Evolutionary conservation across 2,329 filamentous ascomycete genomes (phyloP).

Genomic region (Fusarium nurragi): DNA sequence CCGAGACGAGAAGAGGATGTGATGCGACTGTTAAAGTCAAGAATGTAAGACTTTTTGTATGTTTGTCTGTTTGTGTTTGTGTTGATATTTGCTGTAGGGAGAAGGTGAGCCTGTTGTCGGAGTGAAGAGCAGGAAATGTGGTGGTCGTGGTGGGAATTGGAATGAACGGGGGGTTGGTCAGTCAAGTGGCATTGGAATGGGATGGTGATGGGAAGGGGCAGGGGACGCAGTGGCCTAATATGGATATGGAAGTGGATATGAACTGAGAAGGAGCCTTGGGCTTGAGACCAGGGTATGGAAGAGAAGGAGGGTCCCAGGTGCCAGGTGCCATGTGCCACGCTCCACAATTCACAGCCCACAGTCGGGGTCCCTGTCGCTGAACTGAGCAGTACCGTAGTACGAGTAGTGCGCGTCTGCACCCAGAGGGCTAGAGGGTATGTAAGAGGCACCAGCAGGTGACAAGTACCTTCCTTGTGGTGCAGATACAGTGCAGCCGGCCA

Average conservation of each 20-base stretch:
- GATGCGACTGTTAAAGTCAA: constrained; percentile 7
- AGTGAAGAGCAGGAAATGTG: constrained; percentile 39
- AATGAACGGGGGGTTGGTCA: constrained; percentile 42
- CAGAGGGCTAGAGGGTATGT: too few species aligned
- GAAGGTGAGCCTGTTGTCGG: constrained; percentile 34
- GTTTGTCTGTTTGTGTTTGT: constrained; percentile 34
- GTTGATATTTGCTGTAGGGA: constrained; percentile 36
- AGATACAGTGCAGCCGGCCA: constrained; percentile 23
- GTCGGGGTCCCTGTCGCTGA: constrained; percentile 2
- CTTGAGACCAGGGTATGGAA: constrained; percentile 3
- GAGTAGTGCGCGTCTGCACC: constrained; percentile 12
- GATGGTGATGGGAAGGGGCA: constrained; percentile 37
- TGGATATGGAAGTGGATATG: constrained; percentile 27
- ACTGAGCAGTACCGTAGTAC: background rate
- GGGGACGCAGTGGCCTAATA: constrained; percentile 42
- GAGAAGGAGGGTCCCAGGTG: constrained; percentile 22
- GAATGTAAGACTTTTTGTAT: constrained; percentile 2
- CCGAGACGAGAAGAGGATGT: background rate
- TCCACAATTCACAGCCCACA: constrained; percentile 1
- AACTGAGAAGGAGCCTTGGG: constrained; percentile 23
- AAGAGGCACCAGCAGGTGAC: constrained; percentile 4
- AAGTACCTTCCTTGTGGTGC: constrained; percentile 22
- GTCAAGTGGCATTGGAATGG: constrained; percentile 37
- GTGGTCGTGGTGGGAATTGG: constrained; percentile 40
- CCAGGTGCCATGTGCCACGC: background rate